Evolutionary conservation across 2,329 filamentous ascomycete species (phyloP).

Genomic region (Fusarium transvaalense): DNA sequence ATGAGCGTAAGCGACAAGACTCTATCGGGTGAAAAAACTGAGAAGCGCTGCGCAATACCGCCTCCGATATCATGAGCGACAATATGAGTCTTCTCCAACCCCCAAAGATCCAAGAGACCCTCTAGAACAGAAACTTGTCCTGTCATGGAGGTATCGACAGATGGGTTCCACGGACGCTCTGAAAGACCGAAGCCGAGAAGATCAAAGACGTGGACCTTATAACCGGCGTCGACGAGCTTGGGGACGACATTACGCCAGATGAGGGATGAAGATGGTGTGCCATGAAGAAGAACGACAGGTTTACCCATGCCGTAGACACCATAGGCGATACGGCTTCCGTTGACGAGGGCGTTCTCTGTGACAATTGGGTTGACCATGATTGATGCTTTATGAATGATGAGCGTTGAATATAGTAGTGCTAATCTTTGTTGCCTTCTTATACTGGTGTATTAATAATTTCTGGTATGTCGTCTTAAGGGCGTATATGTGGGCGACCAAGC

Average conservation of each 20-base stretch:
- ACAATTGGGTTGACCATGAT: slow-evolving; percentile 41
- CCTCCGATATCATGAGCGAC: slow-evolving; percentile 52
- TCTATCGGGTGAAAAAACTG: slow-evolving; percentile 39
- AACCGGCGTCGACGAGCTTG: slow-evolving; percentile 38
- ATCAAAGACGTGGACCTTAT: slow-evolving; percentile 49
- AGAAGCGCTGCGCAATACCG: slow-evolving; percentile 49
- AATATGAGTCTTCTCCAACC: slow-evolving; percentile 44
- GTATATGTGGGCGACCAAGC: neutral
- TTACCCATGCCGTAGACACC: slow-evolving; percentile 46
- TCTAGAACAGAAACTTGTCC: slow-evolving; percentile 51
- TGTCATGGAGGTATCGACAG: slow-evolving; percentile 51
- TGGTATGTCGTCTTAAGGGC: slow-evolving; percentile 39
- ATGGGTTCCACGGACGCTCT: slow-evolving; percentile 49
- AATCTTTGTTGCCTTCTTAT: slow-evolving; percentile 4
- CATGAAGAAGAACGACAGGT: slow-evolving; percentile 51
- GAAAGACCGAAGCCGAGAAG: slow-evolving; percentile 52
- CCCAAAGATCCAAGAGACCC: slow-evolving; percentile 47
- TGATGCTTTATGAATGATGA: neutral
- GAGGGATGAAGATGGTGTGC: slow-evolving; percentile 52
- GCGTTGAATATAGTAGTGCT: fast-evolving
- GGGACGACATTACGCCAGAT: slow-evolving; percentile 52
- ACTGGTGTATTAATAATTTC: slow-evolving; percentile 28
- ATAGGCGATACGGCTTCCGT: slow-evolving; percentile 47
- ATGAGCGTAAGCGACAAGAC: slow-evolving; percentile 49
- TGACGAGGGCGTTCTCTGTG: slow-evolving; percentile 48